These are phyloP conservation scores for Pterulicium gracile DNA, from an alignment of 1,284 basidiomycete genomes.

Conservation along the genomic window DNA sequence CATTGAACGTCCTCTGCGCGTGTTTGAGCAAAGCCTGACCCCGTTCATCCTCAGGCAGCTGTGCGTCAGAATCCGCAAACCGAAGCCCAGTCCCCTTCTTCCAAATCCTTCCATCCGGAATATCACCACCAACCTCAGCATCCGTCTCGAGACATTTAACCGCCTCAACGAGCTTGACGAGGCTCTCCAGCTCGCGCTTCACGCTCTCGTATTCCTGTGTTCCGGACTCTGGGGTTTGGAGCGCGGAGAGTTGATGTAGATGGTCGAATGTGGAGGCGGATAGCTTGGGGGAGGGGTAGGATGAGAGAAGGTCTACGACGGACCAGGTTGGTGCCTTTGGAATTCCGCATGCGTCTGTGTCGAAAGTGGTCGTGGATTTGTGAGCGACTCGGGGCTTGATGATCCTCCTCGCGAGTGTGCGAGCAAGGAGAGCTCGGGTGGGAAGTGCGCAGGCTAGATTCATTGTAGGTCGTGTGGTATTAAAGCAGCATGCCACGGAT, in stretches of 20 bases:
- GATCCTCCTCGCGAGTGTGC: conserved; percentile 11
- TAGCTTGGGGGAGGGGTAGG: conserved; percentile 58
- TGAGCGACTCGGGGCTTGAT: too few species aligned
- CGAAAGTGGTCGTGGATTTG: conserved; percentile 2
- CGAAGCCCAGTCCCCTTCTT: conserved; percentile 25
- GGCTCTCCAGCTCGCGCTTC: conserved; percentile 51
- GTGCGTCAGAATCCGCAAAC: conserved; percentile 12
- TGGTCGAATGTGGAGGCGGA: conserved; percentile 42
- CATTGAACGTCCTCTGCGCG: conserved; percentile 33
- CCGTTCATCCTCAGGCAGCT: conserved; percentile 17
- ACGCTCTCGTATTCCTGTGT: conserved; percentile 37
- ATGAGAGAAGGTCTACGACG: conserved; percentile 58
- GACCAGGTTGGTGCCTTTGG: conserved; percentile 66
- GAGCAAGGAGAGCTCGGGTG: conserved; percentile 8
- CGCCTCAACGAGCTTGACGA: conserved; percentile 67
- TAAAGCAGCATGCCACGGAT: too few species aligned
- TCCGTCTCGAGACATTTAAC: conserved; percentile 51
- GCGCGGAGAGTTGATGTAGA: conserved; percentile 60
- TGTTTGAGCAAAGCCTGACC: conserved; percentile 37
- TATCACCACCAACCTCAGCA: conserved; percentile 10
- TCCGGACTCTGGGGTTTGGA: conserved; percentile 47
- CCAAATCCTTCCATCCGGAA: conserved; percentile 38
- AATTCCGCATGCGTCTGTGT: conserved; percentile 47
- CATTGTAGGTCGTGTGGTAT: too few species aligned
- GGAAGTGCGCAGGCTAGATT: too few species aligned